Conservation (phyloP, 75 land plant genomes). For the Picea sitchensis region DNA sequence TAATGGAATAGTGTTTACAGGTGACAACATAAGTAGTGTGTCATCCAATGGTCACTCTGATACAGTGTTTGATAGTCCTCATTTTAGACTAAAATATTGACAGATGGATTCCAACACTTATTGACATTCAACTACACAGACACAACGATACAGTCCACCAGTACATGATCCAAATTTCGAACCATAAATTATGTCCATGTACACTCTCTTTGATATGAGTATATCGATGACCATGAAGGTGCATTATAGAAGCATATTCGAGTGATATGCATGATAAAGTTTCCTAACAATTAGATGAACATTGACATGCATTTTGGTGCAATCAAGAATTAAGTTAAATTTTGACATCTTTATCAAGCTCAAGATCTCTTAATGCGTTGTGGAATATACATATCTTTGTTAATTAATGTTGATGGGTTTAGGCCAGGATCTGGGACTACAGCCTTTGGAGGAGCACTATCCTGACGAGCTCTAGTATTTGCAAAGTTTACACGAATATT, state of each 20-base stretch:
- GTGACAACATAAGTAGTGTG: no score
- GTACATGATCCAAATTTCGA: no score
- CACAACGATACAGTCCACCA: no score
- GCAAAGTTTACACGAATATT: constrained; percentile 42
- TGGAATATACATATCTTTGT: not conserved
- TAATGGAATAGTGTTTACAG: no score
- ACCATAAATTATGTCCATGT: no score
- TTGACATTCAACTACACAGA: no score
- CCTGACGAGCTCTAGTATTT: constrained; percentile 14
- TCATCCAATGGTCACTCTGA: no score
- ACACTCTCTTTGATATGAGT: not conserved
- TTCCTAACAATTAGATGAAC: not conserved
- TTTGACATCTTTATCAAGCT: not conserved
- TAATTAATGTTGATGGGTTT: not conserved
- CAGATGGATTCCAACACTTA: no score
- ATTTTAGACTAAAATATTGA: no score
- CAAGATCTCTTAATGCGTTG: not conserved
- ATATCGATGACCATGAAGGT: not conserved
- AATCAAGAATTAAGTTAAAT: not conserved
- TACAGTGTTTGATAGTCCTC: no score
- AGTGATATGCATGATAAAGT: no score
- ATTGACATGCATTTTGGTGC: not conserved
- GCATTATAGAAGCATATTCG: not conserved
- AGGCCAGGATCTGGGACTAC: not conserved
- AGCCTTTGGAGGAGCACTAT: not conserved